Evolutionary conservation across 129 eudicot species (phyloP).

Genomic region (Logfia minima): DNA sequence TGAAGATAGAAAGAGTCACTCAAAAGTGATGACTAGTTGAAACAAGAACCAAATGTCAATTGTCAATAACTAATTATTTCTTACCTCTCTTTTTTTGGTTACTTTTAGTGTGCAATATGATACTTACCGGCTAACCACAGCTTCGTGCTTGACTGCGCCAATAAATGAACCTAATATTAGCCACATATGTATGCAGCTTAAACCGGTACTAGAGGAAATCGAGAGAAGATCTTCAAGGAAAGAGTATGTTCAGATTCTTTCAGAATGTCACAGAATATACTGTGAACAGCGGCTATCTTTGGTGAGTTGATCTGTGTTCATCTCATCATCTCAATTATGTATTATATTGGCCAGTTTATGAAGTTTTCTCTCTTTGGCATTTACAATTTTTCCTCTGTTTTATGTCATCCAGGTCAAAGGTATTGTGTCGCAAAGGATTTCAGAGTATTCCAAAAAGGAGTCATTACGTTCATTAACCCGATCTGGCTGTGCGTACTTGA

Average conservation of each 20-base stretch:
- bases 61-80: not conserved
- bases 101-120: constrained; percentile 11
- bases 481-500: constrained; percentile 93
- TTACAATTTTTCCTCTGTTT: constrained; percentile 20
- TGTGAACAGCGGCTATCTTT: constrained; percentile 92
- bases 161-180: constrained; percentile 19
- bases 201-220: constrained; percentile 90
- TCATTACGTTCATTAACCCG: constrained; percentile 85
- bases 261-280: constrained; percentile 93
- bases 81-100: not conserved
- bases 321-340: constrained; percentile 2
- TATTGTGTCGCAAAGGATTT: constrained; percentile 83
- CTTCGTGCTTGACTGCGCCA: constrained; percentile 11
- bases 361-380: not conserved
- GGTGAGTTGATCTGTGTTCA: constrained; percentile 48
- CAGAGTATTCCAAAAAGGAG: constrained; percentile 84
- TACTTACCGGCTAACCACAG: not conserved
- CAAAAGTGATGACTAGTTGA: not conserved
- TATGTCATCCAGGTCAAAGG: constrained; percentile 60
- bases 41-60: not conserved
- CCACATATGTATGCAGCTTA: constrained; percentile 65
- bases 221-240: constrained; percentile 88
- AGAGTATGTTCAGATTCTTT: constrained; percentile 85
- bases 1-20: not conserved
- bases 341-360: constrained; percentile 1